Evolutionary conservation across 2,329 filamentous ascomycete genomes (phyloP).

Genomic region (Fusarium sp.): DNA sequence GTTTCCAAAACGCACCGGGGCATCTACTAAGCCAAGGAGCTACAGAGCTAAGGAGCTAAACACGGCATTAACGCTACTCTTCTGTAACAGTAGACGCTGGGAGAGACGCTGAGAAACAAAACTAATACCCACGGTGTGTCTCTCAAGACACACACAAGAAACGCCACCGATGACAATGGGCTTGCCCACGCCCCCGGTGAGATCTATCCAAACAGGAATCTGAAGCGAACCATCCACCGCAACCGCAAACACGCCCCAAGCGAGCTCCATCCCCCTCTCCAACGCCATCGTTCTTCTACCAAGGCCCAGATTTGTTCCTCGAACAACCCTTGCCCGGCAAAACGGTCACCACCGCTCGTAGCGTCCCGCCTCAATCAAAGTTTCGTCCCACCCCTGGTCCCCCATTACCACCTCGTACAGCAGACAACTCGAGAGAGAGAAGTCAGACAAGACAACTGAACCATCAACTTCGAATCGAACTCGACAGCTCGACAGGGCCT

Average conservation of each 20-base stretch:
- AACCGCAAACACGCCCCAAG: conserved; percentile 24
- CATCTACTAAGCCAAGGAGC: conserved; percentile 13
- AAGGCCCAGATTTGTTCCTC: conserved; percentile 23
- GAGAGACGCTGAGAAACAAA: conserved; percentile 16
- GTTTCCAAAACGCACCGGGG: conserved; percentile 29
- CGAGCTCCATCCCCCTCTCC: conserved; percentile 17
- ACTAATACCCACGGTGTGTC: neutral
- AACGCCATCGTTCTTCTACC: neutral
- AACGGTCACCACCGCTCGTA: conserved; percentile 44
- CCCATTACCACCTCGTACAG: conserved; percentile 8
- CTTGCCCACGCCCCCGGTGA: conserved; percentile 13
- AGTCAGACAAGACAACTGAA: conserved; percentile 16
- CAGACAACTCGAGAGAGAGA: neutral
- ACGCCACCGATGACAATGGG: conserved; percentile 33
- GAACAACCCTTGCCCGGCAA: conserved; percentile 34
- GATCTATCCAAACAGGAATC: conserved; percentile 38
- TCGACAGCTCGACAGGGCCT: neutral
- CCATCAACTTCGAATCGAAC: neutral
- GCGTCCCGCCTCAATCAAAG: conserved; percentile 40
- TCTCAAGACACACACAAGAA: conserved; percentile 6
- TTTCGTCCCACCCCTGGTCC: conserved; percentile 20
- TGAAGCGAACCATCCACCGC: conserved; percentile 25
- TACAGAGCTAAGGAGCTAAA: neutral
- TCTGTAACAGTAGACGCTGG: neutral
- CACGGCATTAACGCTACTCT: neutral